phyloP scores from a whole-genome alignment of 148 eudicot genomes.

The Vaccinium myrtillus region DNA sequence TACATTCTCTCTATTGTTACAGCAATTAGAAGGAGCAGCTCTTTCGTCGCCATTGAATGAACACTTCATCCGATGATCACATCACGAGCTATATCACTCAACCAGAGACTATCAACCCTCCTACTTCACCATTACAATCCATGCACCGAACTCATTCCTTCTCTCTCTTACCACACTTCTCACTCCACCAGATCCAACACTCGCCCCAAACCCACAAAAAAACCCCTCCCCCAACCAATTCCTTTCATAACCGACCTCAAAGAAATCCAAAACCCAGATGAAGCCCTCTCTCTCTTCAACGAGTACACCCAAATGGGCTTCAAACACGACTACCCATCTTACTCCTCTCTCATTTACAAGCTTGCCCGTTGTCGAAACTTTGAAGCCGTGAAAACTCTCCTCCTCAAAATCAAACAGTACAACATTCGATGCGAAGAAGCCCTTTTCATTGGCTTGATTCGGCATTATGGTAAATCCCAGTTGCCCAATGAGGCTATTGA shows the following conservation, averaged over 20 bases:
- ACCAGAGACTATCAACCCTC: background rate
- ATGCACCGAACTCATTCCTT: background rate
- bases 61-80: conserved; percentile 8
- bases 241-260: conserved; percentile 67
- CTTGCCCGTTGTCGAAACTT: conserved; percentile 64
- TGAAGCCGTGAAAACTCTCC: conserved; percentile 43
- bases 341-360: conserved; percentile 78
- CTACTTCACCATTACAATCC: background rate
- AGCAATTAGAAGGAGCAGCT: too few relatives aligned
- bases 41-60: background rate
- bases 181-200: background rate
- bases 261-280: conserved; percentile 52
- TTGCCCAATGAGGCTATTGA: conserved; percentile 52
- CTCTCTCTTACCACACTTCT: conserved; percentile 15
- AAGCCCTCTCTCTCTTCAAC: conserved; percentile 56
- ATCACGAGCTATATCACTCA: background rate
- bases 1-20: too few relatives aligned
- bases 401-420: conserved; percentile 34
- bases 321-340: conserved; percentile 85
- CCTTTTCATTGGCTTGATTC: conserved; percentile 63
- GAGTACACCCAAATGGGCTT: conserved; percentile 48
- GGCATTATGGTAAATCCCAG: conserved; percentile 60
- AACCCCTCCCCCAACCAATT: conserved; percentile 36
- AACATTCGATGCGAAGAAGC: conserved; percentile 70
- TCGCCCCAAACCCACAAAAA: conserved; percentile 15